Base-by-base conservation (phyloP, 1,284 basidiomycete species). In the Leccinum griseonigrum region DNA sequence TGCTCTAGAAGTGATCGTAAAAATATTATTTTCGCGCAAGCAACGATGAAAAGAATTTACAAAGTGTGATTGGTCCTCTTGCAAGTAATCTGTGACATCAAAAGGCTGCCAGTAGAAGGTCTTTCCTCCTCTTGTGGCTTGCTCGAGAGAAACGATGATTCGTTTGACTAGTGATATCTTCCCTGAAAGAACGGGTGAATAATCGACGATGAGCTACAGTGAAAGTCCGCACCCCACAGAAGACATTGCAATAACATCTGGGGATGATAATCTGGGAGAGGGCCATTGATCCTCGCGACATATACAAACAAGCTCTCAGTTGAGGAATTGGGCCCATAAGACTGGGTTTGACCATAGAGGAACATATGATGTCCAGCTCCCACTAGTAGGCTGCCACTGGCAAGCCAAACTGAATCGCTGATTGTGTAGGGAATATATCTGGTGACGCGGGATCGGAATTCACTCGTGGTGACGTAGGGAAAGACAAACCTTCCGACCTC, bases 171-270 rank as follows among this genome's bases (percentile, higher is more conserved):
- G 74, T 62, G 90, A 88, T 56, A 92, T 76, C 76, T 95, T 95
- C 58, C 88, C 92, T 94, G 68, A 1, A 59, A 10, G 50, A 57
- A 53, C 46, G 59, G 55, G 51, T 60, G n/a, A 61, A 48, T 57
- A 13, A 54, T 50, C 34, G 52, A 51, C 34, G 3, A 43, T 31
- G 36, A 54, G 14, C 8, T 2, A n/a, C 38, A 50, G 38, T 16
- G 11, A 59, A 56, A 14, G 31, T 38, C 66, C 85, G 63, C 66
- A 95, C 94, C 89, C 93, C 95, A 96, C 13, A 96, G 77, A 50
- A 97, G 78, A 70, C 92, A 95, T 70, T 97, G 95, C n/a, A 94
- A 78, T 13, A 97, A 75, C 82, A 96, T 90, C 68, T 95, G 93
- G 2, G 95, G 95, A 75, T 97, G 92, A 73, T 92, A 95, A 73